phyloP scores from a whole-genome alignment of 768 basidiomycete species.

The Auriculariales sp. region DNA sequence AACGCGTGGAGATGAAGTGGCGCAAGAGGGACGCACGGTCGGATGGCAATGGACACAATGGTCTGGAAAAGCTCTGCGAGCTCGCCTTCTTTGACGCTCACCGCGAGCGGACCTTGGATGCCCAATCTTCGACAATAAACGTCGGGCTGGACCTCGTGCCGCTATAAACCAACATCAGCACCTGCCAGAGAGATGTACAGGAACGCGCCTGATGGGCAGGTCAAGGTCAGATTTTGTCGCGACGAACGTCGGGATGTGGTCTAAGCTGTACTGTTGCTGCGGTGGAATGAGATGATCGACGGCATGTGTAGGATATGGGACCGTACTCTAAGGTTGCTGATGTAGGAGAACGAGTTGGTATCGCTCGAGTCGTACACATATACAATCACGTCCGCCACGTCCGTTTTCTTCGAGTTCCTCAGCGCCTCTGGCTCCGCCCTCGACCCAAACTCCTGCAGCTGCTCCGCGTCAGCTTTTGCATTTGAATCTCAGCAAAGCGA shows the following conservation, averaged over 20 bases:
- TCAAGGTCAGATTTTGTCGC: conserved; percentile 99
- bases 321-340: conserved; percentile 82
- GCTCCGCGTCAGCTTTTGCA: conserved; percentile 7
- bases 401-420: conserved; percentile 79
- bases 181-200: neutral
- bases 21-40: conserved; percentile 51
- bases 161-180: conserved; percentile 23
- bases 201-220: conserved; percentile 75
- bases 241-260: conserved; percentile 93
- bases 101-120: conserved; percentile 88
- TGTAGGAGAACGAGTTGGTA: conserved; percentile 97
- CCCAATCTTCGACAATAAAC: conserved; percentile 84
- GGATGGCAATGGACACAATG: conserved; percentile 72
- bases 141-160: conserved; percentile 97
- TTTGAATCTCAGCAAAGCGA: conserved; percentile 1
- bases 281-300: too few relatives aligned
- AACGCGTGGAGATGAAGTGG: neutral
- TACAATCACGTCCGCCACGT: conserved; percentile 84
- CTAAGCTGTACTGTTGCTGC: conserved; percentile 93
- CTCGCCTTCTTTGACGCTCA: conserved; percentile 78
- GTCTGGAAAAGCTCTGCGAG: conserved; percentile 79
- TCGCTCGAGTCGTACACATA: conserved; percentile 97
- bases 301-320: conserved; percentile 5
- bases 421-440: conserved; percentile 87
- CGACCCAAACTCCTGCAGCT: conserved; percentile 97